Evolutionary conservation across 192 early-diverging fungal species (phyloP), one percentile per base, ranked within the genome.

Genomic region (Dimargaris xerosporica): DNA sequence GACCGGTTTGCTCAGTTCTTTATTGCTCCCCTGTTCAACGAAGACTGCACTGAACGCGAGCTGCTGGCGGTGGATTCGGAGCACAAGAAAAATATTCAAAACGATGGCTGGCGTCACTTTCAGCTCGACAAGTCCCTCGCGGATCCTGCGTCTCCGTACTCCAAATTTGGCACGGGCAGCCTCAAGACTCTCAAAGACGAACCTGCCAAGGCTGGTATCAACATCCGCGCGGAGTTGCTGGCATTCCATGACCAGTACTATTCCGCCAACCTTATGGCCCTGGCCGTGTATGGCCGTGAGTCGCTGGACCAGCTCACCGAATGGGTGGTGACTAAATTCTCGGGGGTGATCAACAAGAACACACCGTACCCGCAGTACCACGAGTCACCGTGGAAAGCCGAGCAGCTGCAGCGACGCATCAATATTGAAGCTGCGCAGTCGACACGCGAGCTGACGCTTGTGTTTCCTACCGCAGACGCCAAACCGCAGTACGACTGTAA

Each of bases 11-110:
- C 91, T 12, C 87, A 94, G 68, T 99, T 96, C 70, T 99, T 99
- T 66, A 91, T 93, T 39, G 75, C 78, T 28, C 94, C 96, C 42
- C 81, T 94, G 52, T 96, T 96, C 72, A 78, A 81, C 30, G 83
- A 84, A 21, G 81, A 79, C 58, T 92, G 91, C 69, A 93, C 87
- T 15, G 96, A 99, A 47, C 83, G 94, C 53, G 96, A 99, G 73
- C 73, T 96, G 65, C 75, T 80, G 6, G 96, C 96, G 0, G 93
- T 99, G 7, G 93, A 99, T 73, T 96, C 94, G 3, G 95, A 98
- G 67, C 89, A 94, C 77, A 91, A 93, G 64, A 91, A 91, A 69
- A 96, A 96, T 72, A 67, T 91, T n/a, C 92, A 95, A 69, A 80
- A 74, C 44, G 94, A 98, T 67, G 76, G 72, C 64, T 94, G 94